Evolutionary conservation across 108 stramenopile genomes (phyloP).

Genomic region (Fistulifera pelliculosa): DNA sequence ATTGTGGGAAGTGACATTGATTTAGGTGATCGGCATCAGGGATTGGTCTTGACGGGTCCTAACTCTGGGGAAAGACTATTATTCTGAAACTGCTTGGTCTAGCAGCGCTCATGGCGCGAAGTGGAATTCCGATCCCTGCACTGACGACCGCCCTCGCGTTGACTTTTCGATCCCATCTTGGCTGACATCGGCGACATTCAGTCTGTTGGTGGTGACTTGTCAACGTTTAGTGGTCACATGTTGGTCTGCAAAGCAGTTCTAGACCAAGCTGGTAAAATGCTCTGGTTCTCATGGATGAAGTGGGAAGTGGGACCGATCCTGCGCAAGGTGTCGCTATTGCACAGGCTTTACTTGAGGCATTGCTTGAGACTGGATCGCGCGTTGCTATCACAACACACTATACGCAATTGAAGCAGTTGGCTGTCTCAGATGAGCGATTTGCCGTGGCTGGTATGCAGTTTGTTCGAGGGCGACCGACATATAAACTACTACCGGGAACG

Average conservation of each 20-base stretch:
- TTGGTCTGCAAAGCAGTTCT: constrained; percentile 78
- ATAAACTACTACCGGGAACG: constrained; percentile 80
- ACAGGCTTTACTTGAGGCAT: constrained; percentile 83
- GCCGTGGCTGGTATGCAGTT: constrained; percentile 90
- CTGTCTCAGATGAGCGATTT: constrained; percentile 78
- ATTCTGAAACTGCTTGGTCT: constrained; percentile 90
- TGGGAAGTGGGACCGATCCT: constrained; percentile 92
- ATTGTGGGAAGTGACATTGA: constrained; percentile 84
- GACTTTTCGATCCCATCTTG: constrained; percentile 83
- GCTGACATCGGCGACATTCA: constrained; percentile 95
- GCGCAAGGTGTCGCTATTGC: constrained; percentile 93
- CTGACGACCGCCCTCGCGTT: constrained; percentile 37
- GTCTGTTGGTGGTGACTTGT: constrained; percentile 84
- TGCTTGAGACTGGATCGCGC: constrained; percentile 76
- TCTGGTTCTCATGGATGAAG: constrained; percentile 90
- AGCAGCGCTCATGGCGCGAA: constrained; percentile 72
- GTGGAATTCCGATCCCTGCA: constrained; percentile 77
- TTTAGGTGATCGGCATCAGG: constrained; percentile 71
- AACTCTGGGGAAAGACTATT: constrained; percentile 92
- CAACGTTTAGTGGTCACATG: constrained; percentile 92
- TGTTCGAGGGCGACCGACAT: constrained; percentile 79
- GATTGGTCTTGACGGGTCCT: constrained; percentile 86
- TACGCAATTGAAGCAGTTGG: constrained; percentile 85
- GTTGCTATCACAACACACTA: constrained; percentile 93
- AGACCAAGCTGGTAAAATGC: constrained; percentile 51